Evolutionary conservation across 805 yeast genomes (phyloP), one percentile per base, ranked within the genome.

Genomic region (Wickerhamomyces chambardii): DNA sequence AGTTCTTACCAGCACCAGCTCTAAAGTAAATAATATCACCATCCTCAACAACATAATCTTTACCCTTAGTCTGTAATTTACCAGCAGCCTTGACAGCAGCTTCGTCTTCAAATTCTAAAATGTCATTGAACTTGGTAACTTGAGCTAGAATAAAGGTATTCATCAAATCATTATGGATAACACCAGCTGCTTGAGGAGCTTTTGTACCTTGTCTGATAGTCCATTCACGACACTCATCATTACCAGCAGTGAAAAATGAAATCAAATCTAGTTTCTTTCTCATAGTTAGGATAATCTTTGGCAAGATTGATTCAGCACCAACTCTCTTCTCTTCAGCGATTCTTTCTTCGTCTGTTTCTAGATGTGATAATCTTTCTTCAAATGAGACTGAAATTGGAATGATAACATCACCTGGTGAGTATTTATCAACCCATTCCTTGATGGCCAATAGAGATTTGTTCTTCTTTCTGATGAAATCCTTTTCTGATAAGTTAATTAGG

Each of bases 111-210:
- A 64, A 64, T 61, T 83, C 90, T 34, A 78, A 59, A 42, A 89
- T 63, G 55, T 87, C 97, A 17, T 70, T 73, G 65, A 75, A 92
- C 53, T 86, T 89, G 54, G 86, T 86, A 45, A 92, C 83, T 59
- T 86, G 87, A 31, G 97, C 98, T 50, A 86, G 77, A 52, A 92
- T 87, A 59, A 92, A 92, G 17, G 97, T 90, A 60, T 81, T 84
- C 73, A 85, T 89, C 58, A 90, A 75, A 64, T 90, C 98, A 28
- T 89, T 84, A 62, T 92, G 98, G 51, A 90, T 90, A 31, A 92
- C 95, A 58, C 97, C 97, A 17, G 98, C 98, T 31, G 98, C 97
- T 55, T 84, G 87, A n/a, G 98, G 98, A 36, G 97, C 97, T 50
- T 84, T 80, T 32, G 90, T 83, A 49, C 94, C 94, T 48, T 70